Evolutionary conservation across 495 filamentous ascomycete species (phyloP).

Genomic region (Ramalina peruviana): DNA sequence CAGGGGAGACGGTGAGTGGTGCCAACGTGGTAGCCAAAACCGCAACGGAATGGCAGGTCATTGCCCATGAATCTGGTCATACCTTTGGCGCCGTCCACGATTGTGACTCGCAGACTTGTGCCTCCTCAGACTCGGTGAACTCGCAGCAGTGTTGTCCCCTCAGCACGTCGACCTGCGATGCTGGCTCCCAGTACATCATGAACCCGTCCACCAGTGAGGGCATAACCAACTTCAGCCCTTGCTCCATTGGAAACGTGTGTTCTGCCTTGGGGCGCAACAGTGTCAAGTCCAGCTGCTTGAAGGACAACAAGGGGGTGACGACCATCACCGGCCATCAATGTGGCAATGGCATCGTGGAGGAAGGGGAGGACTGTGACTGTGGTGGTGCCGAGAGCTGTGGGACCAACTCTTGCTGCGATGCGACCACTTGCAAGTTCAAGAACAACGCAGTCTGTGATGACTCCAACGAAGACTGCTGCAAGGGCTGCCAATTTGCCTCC

Average conservation of each 20-base stretch:
- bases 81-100: conserved; percentile 96
- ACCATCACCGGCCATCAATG: conserved; percentile 80
- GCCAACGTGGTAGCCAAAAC: conserved; percentile 86
- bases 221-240: conserved; percentile 71
- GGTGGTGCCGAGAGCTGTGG: conserved; percentile 61
- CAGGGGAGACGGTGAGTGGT: conserved; percentile 54
- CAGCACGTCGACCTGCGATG: conserved; percentile 53
- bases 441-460: conserved; percentile 68
- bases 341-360: conserved; percentile 93
- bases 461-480: conserved; percentile 83
- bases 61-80: conserved; percentile 91
- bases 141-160: conserved; percentile 82
- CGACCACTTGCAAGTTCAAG: conserved; percentile 80
- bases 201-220: conserved; percentile 68
- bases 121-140: conserved; percentile 40
- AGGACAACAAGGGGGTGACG: conserved; percentile 67
- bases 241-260: conserved; percentile 88
- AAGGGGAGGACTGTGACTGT: conserved; percentile 91
- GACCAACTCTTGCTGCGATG: conserved; percentile 68
- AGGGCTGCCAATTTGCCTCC: conserved; percentile 55
- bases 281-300: conserved; percentile 63
- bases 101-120: conserved; percentile 57
- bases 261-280: conserved; percentile 72
- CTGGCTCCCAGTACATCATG: conserved; percentile 74
- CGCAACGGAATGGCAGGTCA: conserved; percentile 82